These are phyloP conservation scores for Drechslerella stenobrocha DNA, from an alignment of 2,329 filamentous ascomycete species.

Conservation along the genomic window DNA sequence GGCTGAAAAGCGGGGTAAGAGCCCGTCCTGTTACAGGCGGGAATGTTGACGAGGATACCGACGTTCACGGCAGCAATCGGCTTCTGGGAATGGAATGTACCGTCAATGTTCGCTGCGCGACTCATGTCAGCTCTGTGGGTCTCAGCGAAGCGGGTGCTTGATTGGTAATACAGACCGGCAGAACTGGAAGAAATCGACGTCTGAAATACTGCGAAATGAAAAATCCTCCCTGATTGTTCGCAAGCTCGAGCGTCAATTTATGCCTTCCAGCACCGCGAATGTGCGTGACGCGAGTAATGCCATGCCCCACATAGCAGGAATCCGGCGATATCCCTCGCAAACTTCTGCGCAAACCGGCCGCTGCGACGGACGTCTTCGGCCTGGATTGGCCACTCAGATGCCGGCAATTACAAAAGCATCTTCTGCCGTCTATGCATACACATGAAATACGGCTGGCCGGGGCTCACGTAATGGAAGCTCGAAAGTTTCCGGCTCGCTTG, in stretches of 20 bases:
- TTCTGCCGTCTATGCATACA: constrained; percentile 34
- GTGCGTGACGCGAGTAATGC: constrained; percentile 46
- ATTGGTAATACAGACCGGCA: constrained; percentile 32
- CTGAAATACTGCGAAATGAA: constrained; percentile 12
- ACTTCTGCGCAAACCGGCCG: constrained; percentile 46
- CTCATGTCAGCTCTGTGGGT: constrained; percentile 22
- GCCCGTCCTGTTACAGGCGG: constrained; percentile 8
- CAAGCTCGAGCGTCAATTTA: constrained; percentile 6
- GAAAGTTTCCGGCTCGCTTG: constrained; percentile 42
- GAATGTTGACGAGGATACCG: constrained; percentile 2
- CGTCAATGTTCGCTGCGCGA: constrained; percentile 16
- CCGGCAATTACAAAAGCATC: constrained; percentile 39
- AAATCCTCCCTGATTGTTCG: constrained; percentile 3
- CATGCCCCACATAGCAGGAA: constrained; percentile 45
- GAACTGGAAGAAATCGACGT: background rate
- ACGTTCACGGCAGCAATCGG: background rate
- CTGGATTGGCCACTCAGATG: constrained; percentile 35
- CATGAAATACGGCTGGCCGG: constrained; percentile 16
- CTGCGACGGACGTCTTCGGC: constrained; percentile 40
- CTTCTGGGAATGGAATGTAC: constrained; percentile 2
- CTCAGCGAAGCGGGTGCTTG: background rate
- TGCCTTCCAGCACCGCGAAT: constrained; percentile 2
- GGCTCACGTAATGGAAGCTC: constrained; percentile 1
- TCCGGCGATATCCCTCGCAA: constrained; percentile 49
- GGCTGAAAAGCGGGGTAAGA: constrained; percentile 45